phyloP scores from a whole-genome alignment of 2,329 filamentous ascomycete genomes.

The Talaromyces sp. region DNA sequence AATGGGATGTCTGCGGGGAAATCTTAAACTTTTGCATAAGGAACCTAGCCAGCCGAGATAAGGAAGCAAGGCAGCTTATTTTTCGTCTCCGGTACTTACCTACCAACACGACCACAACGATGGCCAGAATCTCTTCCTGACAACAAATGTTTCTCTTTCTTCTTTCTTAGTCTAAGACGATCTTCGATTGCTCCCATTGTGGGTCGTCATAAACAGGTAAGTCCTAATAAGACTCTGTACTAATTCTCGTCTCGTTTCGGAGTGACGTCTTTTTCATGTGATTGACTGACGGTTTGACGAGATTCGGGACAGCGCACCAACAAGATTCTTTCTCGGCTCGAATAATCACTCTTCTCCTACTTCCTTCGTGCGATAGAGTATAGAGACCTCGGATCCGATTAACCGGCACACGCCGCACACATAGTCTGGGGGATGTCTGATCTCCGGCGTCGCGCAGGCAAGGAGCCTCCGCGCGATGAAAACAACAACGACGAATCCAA shows the following conservation, averaged over 20 bases:
- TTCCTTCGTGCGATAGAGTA: background rate
- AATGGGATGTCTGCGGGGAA: background rate
- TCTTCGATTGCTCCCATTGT: background rate
- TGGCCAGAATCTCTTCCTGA: background rate
- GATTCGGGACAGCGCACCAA: background rate
- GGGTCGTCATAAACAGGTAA: background rate
- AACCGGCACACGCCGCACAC: background rate
- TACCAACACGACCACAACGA: background rate
- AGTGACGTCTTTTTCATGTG: conserved; percentile 19
- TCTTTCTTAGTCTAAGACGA: background rate
- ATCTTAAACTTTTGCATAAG: background rate
- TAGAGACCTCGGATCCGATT: background rate
- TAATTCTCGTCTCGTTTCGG: background rate
- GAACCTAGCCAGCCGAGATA: background rate
- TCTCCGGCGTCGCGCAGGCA: conserved; percentile 42
- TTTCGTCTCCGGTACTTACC: background rate
- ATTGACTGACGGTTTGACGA: conserved; percentile 6
- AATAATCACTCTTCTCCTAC: background rate
- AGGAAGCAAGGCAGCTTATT: background rate
- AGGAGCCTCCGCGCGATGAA: conserved; percentile 27
- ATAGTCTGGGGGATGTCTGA: conserved; percentile 29
- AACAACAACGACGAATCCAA: conserved; percentile 19
- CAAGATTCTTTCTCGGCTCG: background rate
- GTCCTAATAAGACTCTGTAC: background rate
- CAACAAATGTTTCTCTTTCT: background rate